Evolutionary conservation across 768 basidiomycete species (phyloP).

Genomic region (Mycena rebaudengoi): DNA sequence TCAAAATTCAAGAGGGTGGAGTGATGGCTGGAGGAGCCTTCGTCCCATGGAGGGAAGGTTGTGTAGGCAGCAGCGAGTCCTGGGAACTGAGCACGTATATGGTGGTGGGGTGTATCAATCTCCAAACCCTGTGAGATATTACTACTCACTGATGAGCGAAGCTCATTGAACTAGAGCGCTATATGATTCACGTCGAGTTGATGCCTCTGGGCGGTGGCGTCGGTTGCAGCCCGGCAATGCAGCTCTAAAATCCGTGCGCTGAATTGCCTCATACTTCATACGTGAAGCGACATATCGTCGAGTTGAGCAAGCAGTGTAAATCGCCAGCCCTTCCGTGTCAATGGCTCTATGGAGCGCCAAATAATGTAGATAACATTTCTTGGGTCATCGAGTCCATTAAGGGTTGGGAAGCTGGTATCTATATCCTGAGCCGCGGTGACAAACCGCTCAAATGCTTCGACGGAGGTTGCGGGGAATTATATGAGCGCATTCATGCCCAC

Average conservation of each 20-base stretch:
- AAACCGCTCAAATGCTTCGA: not conserved
- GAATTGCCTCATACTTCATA: not conserved
- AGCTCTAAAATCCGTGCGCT: not conserved
- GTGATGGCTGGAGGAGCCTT: not conserved
- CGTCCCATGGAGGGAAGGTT: not conserved
- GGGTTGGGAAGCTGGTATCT: not conserved
- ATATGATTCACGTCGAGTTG: not conserved
- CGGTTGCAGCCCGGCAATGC: not conserved
- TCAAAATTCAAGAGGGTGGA: not conserved
- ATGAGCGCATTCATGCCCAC: not conserved
- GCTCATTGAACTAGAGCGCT: not conserved
- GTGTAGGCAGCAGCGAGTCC: not conserved
- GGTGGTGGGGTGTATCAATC: not conserved
- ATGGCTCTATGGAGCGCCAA: not conserved
- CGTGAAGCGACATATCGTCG: too few relatives aligned
- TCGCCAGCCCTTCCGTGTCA: not conserved
- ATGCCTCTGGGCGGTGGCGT: not conserved
- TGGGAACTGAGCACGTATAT: not conserved
- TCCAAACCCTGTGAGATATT: too few relatives aligned
- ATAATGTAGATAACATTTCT: not conserved
- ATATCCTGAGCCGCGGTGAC: not conserved
- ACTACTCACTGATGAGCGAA: not conserved
- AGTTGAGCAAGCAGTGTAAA: not conserved
- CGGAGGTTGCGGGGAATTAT: not conserved
- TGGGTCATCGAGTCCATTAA: not conserved